Conservation (phyloP, 768 basidiomycete genomes). For the Lentinus tigrinus region DNA sequence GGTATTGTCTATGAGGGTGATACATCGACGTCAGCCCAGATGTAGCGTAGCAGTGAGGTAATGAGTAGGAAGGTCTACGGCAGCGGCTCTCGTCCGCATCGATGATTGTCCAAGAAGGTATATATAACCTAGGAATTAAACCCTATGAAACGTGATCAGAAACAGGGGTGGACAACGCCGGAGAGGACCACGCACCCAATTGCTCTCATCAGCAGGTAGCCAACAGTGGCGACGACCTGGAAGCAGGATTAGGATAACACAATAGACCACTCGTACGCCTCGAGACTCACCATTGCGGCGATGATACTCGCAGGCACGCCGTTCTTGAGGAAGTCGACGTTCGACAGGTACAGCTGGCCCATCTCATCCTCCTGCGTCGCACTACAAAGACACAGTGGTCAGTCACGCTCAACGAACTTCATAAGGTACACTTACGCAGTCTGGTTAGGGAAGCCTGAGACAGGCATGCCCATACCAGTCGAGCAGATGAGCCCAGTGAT, state of each 20-base stretch:
- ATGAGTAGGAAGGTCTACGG: neutral
- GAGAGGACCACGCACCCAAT: constrained; percentile 57
- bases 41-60: neutral
- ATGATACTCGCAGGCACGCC: constrained; percentile 94
- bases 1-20: neutral
- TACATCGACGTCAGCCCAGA: neutral
- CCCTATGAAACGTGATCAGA: neutral
- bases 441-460: constrained; percentile 98
- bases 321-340: constrained; percentile 89
- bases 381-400: constrained; percentile 34
- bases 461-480: constrained; percentile 97
- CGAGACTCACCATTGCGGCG: constrained; percentile 64
- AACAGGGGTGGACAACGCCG: too few relatives aligned
- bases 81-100: too few relatives aligned
- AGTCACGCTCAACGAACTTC: neutral
- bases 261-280: constrained; percentile 2
- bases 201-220: constrained; percentile 71
- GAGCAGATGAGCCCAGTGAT: constrained; percentile 92
- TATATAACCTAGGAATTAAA: neutral
- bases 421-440: constrained; percentile 70
- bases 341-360: constrained; percentile 81
- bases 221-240: constrained; percentile 84
- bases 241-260: neutral
- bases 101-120: too few relatives aligned
- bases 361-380: constrained; percentile 94